Evolutionary conservation across 176 grass and related monocot genomes (phyloP), one percentile per base, ranked within the genome.

Genomic region (Puccinellia tenuiflora): DNA sequence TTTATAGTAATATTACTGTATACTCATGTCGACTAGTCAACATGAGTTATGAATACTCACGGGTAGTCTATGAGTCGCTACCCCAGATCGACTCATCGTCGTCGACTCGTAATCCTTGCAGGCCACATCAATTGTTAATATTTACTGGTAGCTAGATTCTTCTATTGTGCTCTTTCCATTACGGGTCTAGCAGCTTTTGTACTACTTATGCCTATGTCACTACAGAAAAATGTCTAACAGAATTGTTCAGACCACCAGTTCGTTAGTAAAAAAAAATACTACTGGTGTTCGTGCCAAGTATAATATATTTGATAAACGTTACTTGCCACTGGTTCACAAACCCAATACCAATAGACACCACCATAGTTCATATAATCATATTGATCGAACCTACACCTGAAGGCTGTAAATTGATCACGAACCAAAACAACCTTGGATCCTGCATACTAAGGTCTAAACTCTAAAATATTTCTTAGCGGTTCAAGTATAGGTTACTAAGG

Each of bases 341-440:
- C 22, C 15, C 5, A 68, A 26, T 35, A 67, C 62, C 46, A 5
- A 7, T 31, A 47, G 59, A 88, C 2, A 40, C 4, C 15, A 12
- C 20, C 20, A 70, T 28, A 61, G 24, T 28, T 50, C 30, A 11
- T 63, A 47, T 47, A 62, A 61, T 75, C 76, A 9, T 31, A 77
- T 64, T 63, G 7, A 57, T 39, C 77, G n/a, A 46, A 45, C 42
- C 77, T 92, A 25, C 69, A 81, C 77, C 40, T 39, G 10, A 9
- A 60, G 22, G 24, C 26, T 92, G 52, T 62, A 77, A 64, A 86
- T 77, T 84, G 21, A 85, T 47, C 20, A 79, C 21, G 16, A 24
- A 0, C 3, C 20, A 43, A 74, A 66, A 54, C 35, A 75, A 83
- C 42, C 59, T 42, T 68, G 18, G 25, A 9, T 35, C 3, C 48